Percentiles rank a stretch among this genome's conserved stretches.
Evolutionary conservation across 495 filamentous ascomycete species (phyloP).

Genomic region (Tuber magnatum): DNA sequence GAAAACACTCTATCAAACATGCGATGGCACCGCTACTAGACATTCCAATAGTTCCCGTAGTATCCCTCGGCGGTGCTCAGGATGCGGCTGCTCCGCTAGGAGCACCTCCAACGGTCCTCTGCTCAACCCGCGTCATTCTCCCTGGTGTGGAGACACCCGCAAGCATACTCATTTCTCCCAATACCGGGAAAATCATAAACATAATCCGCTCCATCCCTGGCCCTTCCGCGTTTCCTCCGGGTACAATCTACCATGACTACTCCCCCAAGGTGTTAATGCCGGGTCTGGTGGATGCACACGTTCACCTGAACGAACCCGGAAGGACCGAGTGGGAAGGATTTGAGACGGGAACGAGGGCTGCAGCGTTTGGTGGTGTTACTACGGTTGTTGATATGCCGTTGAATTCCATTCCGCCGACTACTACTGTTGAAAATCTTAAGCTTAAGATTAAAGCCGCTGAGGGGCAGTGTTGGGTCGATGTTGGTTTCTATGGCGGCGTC

Average conservation of each 20-base stretch:
- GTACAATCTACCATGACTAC: conserved; percentile 71
- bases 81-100: conserved; percentile 21
- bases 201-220: conserved; percentile 68
- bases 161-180: conserved; percentile 70
- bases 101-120: conserved; percentile 59
- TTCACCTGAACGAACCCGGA: conserved; percentile 95
- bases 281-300: conserved; percentile 91
- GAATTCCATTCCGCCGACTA: conserved; percentile 95
- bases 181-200: conserved; percentile 76
- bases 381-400: conserved; percentile 97
- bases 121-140: conserved; percentile 74
- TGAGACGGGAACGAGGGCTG: conserved; percentile 83
- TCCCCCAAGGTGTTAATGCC: conserved; percentile 82
- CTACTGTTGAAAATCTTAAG: conserved; percentile 71
- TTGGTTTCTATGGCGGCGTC: conserved; percentile 94
- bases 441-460: conserved; percentile 79
- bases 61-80: conserved; percentile 4
- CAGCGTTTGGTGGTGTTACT: conserved; percentile 94
- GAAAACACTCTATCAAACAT: background rate
- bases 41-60: conserved; percentile 26
- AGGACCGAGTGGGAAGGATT: conserved; percentile 99
- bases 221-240: conserved; percentile 60
- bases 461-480: conserved; percentile 95
- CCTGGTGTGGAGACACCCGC: conserved; percentile 58
- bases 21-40: conserved; percentile 39